Base-by-base conservation (phyloP, 352 stramenopile species). In the Pythium sp. region DNA sequence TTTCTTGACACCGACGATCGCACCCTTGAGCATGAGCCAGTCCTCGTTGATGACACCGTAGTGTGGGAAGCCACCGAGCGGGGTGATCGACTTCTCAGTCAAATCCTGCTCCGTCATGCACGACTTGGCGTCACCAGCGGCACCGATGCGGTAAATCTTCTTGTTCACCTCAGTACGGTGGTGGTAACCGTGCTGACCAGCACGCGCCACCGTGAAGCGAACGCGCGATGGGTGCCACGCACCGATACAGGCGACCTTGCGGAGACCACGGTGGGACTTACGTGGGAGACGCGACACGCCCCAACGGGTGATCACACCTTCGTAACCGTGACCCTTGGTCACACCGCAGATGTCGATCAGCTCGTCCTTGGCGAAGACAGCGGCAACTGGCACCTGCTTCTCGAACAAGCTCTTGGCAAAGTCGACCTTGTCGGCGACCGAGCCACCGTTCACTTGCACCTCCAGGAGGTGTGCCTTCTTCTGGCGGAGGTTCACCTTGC, bases 121-220 rank as follows among this genome's bases (percentile, higher is more conserved):
- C 80, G 89, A 98, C 77, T 98, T 98, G 78, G 93, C 92, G 76
- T 97, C 90, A 38, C 90, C 90, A 55, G 84, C 80, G 53, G 85
- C 89, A 82, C 98, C 98, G 60, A 99, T 94, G 68, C 97, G 96
- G 94, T 99, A 99, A 70, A 99, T 98, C 94, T 99, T 99, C 91
- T 99, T 99, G 97, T 99, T 99, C 74, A 99, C 97, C 90, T 99
- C 98, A 59, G 98, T 99, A 94, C 98, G 97, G 92, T 99, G 98
- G 86, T 99, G 98, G 94, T 99, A 99, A 82, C 98, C 98, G 84
- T 99, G 93, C 85, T 99, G 98, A 98, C 98, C 98, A 70, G 98
- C 97, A 87, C 98, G 98, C 67, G 98, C 92, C 62, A 99, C 98
- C 72, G 96, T 99, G 78, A 95, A 98, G 70, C 91, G 94, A 64